Evolutionary conservation across 2,329 filamentous ascomycete genomes (phyloP), one percentile per base, ranked within the genome.

Genomic region (Fusarium torreyae): DNA sequence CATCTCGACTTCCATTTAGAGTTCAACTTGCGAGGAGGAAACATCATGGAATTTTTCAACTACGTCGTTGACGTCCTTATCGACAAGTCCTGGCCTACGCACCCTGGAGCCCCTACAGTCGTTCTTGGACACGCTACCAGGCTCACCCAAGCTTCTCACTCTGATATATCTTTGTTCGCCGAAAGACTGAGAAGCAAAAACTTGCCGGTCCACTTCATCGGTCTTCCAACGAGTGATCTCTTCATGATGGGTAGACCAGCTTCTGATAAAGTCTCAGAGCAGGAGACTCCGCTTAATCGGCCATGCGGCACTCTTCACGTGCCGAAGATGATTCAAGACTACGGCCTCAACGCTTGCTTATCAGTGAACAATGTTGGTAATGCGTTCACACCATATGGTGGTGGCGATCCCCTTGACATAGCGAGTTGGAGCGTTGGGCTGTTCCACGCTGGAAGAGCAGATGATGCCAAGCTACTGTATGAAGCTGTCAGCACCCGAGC

Each of bases 71-170:
- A 54, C 5, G 31, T 59, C 2, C 53, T 65, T 1, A 3, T 44
- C 6, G 44, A 5, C 2, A 40, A 18, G 0, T 7, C n/a, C 1
- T 65, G 62, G 62, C 60, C 62, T 6, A 65, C 53, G 4, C 2
- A 48, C 10, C 9, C 18, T 3, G 60, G 45, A 2, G 42, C 36
- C 5, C 38, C 31, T 2, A 60, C 62, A 0, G 10, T 65, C 7
- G 53, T 65, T n/a, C 43, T 65, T 0, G 60, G 62, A 6, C 60
- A 65, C 11, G 60, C 62, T 7, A 65, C 62, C 1, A 39, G 60
- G 9, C 26, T 65, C 2, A 53, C 60, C 6, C n/a, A 31, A 0
- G 62, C 62, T 5, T 26, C 60, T 1, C 61, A 65, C 5, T 17
- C 20, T 9, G 46, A 65, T 14, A 15, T 65, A 3, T 6, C 17